Percentiles rank a stretch among this genome's conserved stretches.
Conservation (phyloP, 768 basidiomycete genomes). For the Cytidiella melzeri region DNA sequence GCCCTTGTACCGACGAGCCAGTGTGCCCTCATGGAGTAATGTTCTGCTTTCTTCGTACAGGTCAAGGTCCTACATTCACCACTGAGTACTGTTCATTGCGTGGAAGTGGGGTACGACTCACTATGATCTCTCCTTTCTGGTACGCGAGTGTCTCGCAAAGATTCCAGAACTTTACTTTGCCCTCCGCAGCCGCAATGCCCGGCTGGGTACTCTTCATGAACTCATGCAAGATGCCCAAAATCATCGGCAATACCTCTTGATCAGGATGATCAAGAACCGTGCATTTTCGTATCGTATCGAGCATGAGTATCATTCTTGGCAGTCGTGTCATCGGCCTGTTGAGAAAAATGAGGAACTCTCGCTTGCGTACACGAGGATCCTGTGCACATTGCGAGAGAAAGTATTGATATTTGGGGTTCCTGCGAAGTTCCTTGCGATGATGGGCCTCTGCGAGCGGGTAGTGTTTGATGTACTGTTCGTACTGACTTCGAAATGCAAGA, state of each 20-base stretch:
- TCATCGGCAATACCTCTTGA: conserved; percentile 66
- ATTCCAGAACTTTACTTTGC: conserved; percentile 83
- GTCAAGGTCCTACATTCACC: conserved; percentile 64
- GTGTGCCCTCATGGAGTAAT: conserved; percentile 58
- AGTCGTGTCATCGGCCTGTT: conserved; percentile 87
- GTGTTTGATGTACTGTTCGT: conserved; percentile 82
- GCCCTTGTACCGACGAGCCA: conserved; percentile 53
- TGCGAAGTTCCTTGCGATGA: conserved; percentile 70
- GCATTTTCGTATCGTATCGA: conserved; percentile 63
- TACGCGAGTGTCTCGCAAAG: conserved; percentile 71
- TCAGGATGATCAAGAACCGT: conserved; percentile 75
- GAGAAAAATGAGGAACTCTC: conserved; percentile 76
- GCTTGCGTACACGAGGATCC: conserved; percentile 63
- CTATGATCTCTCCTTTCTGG: conserved; percentile 77
- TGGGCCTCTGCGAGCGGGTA: conserved; percentile 82
- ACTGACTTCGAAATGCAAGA: conserved; percentile 50
- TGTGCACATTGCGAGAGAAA: conserved; percentile 59
- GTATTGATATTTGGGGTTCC: conserved; percentile 58
- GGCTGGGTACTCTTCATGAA: conserved; percentile 84
- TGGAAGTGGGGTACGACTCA: conserved; percentile 29
- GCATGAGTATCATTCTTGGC: conserved; percentile 67
- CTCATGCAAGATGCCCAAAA: conserved; percentile 59
- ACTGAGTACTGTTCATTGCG: conserved; percentile 3
- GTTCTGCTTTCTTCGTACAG: conserved; percentile 71
- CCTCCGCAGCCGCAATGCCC: conserved; percentile 86